Base-by-base conservation (phyloP, 2,329 filamentous ascomycete species). In the Aspergillus udagawae region DNA sequence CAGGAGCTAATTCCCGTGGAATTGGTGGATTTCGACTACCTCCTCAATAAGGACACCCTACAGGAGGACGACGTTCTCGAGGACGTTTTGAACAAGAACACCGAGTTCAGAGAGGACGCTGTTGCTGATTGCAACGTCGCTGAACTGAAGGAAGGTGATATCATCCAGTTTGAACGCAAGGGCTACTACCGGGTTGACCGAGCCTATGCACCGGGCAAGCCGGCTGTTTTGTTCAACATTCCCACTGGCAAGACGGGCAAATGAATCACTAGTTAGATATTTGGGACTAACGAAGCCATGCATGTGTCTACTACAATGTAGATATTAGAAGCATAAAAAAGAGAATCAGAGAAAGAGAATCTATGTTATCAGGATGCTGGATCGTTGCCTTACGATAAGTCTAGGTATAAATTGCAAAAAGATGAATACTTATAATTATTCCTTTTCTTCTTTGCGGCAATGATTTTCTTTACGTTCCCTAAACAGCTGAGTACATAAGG, bases 1-100 rank as follows among this genome's bases (percentile, higher is more conserved):
- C 89, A 93, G 77, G 84, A 89, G 57, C 83, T 96, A 0, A 82
- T 96, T 14, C 86, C 87, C 7, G 87, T 94, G 23, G 90, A 96
- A 75, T 83, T 96, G 10, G 93, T 92, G 77, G 92, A 97, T 65
- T 97, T 97, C 73, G 93, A 96, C 77, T 93, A 95, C 77, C 83
- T 97, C 51, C 89, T 97, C 70, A 95, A 89, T 59, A 97, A 97
- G 82, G 93, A 97, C 73, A 92, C 94, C 71, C 82, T 97, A 28
- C 90, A 92, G 73, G 89, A 94, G 73, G 89, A 94, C 2, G 93
- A 97, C 68, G 83, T 88, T 51, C 80, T 96, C 17, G 91, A 96
- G 75, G 87, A 95, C 64, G 94, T 87, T 73, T 75, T 97, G 59
- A 96, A 87, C 72, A 83, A 86, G 25, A 80, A 86, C 54, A 96